phyloP scores from a whole-genome alignment of 2,329 filamentous ascomycete species.

The Penicillium verrucosum region DNA sequence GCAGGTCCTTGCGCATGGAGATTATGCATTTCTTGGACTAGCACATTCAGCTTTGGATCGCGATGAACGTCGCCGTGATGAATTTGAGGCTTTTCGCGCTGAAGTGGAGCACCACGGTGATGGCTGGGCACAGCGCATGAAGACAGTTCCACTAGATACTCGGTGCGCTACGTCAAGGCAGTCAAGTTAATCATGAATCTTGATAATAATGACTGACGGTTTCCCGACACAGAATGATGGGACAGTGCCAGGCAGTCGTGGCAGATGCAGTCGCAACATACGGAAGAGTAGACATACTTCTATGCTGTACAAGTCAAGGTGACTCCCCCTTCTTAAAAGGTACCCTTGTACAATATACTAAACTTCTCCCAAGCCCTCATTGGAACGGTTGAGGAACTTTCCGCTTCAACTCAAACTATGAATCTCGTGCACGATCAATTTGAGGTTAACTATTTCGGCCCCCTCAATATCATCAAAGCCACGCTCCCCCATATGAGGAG shows the following conservation, averaged over 20 bases:
- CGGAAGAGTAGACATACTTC: conserved; percentile 80
- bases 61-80: conserved; percentile 68
- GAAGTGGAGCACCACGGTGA: conserved; percentile 61
- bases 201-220: conserved; percentile 12
- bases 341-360: conserved; percentile 1
- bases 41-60: conserved; percentile 72
- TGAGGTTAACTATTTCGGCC: conserved; percentile 90
- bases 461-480: conserved; percentile 93
- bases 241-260: conserved; percentile 78
- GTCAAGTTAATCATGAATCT: background rate
- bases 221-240: conserved; percentile 48
- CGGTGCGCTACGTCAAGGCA: conserved; percentile 35
- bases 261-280: conserved; percentile 83
- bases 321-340: conserved; percentile 8
- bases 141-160: conserved; percentile 58
- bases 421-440: conserved; percentile 87
- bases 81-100: conserved; percentile 75
- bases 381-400: conserved; percentile 86
- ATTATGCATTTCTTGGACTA: conserved; percentile 82
- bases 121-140: conserved; percentile 76
- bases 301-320: conserved; percentile 88
- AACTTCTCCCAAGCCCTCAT: conserved; percentile 62
- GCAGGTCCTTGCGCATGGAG: conserved; percentile 81
- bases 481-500: conserved; percentile 73
- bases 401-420: conserved; percentile 66